These are phyloP conservation scores for Sphagnum contortum DNA, from an alignment of 225 moss, liverwort and hornwort species.

Conservation along the genomic window DNA sequence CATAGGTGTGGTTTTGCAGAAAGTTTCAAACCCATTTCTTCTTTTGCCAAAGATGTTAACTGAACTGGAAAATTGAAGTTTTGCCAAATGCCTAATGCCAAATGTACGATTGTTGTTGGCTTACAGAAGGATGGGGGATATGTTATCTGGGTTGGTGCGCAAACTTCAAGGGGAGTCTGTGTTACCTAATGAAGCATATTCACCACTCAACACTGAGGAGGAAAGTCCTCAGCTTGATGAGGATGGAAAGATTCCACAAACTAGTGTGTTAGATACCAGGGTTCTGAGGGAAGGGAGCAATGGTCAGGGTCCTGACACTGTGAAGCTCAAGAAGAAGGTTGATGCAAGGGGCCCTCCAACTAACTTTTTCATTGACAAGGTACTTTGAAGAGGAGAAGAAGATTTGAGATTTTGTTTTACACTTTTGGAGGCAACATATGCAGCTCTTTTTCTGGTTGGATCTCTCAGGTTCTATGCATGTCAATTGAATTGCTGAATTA, in stretches of 20 bases:
- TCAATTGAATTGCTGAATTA: no score
- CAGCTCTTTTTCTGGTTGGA: no score
- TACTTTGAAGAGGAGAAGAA: slow-evolving; percentile 1
- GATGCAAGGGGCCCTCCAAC: slow-evolving; percentile 37
- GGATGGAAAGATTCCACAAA: no score
- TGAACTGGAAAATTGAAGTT: no score
- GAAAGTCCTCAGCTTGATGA: slow-evolving; percentile 1
- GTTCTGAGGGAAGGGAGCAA: slow-evolving; percentile 16
- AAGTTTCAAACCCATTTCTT: no score
- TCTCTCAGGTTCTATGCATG: no score
- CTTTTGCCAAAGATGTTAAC: no score
- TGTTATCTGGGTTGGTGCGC: slow-evolving; percentile 30
- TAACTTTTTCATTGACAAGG: slow-evolving; percentile 61
- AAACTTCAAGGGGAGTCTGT: slow-evolving; percentile 21
- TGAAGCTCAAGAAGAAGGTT: slow-evolving; percentile 42
- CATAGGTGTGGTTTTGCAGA: neutral
- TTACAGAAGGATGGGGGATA: slow-evolving; percentile 11
- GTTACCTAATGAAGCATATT: neutral
- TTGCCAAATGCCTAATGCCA: no score
- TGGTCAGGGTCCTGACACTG: slow-evolving; percentile 45
- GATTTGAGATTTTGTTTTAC: no score
- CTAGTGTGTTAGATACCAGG: slow-evolving; percentile 3
- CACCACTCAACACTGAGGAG: slow-evolving; percentile 10
- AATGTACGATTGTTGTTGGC: no score
- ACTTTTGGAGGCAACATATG: no score